Evolutionary conservation across 352 stramenopile genomes (phyloP).

Genomic region (Pythium myriotylum): DNA sequence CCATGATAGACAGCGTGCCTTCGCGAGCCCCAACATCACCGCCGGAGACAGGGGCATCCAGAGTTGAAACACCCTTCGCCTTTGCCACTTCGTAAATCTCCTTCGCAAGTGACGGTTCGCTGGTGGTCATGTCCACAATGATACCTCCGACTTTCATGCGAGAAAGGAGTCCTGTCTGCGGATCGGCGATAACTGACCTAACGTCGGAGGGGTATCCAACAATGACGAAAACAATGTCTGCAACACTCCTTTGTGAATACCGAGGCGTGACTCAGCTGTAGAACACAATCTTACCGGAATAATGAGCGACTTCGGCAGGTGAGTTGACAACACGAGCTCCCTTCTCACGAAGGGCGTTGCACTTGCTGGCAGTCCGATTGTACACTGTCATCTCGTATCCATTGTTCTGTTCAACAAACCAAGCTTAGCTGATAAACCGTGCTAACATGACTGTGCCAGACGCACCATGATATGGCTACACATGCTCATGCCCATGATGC

Average conservation of each 20-base stretch:
- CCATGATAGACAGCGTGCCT: slow-evolving; percentile 89
- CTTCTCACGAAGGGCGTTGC: slow-evolving; percentile 69
- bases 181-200: slow-evolving; percentile 70
- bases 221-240: slow-evolving; percentile 91
- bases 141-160: slow-evolving; percentile 78
- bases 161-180: slow-evolving; percentile 64
- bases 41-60: slow-evolving; percentile 86
- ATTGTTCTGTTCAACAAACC: slow-evolving; percentile 46
- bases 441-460: neutral
- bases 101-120: slow-evolving; percentile 84
- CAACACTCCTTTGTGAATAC: neutral
- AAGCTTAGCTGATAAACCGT: neutral
- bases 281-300: slow-evolving; percentile 58
- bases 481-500: slow-evolving; percentile 91
- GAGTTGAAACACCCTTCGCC: slow-evolving; percentile 63
- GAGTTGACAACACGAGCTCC: slow-evolving; percentile 73
- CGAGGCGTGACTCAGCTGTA: too few species aligned
- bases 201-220: slow-evolving; percentile 89
- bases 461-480: slow-evolving; percentile 83
- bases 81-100: slow-evolving; percentile 85
- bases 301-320: slow-evolving; percentile 76
- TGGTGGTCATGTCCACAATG: slow-evolving; percentile 92
- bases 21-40: slow-evolving; percentile 89
- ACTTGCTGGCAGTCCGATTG: slow-evolving; percentile 87
- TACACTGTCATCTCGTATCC: slow-evolving; percentile 87